phyloP scores from a whole-genome alignment of 2,329 filamentous ascomycete species.

The Escovopsis sp. region DNA sequence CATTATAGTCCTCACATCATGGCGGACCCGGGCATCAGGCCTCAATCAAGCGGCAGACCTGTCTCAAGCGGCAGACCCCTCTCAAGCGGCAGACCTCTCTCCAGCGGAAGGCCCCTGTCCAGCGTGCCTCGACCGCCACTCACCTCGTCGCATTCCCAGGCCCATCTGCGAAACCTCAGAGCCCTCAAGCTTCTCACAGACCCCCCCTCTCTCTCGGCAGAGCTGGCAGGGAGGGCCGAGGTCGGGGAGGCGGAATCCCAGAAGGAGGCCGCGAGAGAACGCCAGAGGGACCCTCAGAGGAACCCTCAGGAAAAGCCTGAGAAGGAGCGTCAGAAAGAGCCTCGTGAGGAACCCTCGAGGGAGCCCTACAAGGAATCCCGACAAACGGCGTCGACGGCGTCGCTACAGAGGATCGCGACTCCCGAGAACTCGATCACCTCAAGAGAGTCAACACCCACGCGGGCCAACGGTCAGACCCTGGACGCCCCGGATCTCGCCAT shows the following conservation, averaged over 20 bases:
- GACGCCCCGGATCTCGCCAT: constrained; percentile 32
- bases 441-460: constrained; percentile 45
- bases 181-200: constrained; percentile 36
- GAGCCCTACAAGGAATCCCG: no score
- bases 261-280: constrained; percentile 15
- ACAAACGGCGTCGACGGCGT: constrained; percentile 19
- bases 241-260: constrained; percentile 20
- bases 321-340: constrained; percentile 9
- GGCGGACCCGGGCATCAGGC: constrained; percentile 28
- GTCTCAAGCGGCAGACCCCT: no score
- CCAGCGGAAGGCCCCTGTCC: constrained; percentile 17
- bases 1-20: constrained; percentile 16
- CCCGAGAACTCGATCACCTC: no score
- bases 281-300: no score
- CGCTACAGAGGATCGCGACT: no score
- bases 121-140: constrained; percentile 20
- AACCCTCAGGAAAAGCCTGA: constrained; percentile 17
- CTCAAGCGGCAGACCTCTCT: no score
- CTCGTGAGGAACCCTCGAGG: no score
- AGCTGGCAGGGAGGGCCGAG: constrained; percentile 15
- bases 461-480: constrained; percentile 43
- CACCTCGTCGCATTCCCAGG: constrained; percentile 3
- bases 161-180: constrained; percentile 24
- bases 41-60: no score
- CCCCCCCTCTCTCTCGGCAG: constrained; percentile 8